These are phyloP conservation scores for Ophiosphaerella herpotricha DNA, from an alignment of 2,329 filamentous ascomycete species.

Conservation along the genomic window DNA sequence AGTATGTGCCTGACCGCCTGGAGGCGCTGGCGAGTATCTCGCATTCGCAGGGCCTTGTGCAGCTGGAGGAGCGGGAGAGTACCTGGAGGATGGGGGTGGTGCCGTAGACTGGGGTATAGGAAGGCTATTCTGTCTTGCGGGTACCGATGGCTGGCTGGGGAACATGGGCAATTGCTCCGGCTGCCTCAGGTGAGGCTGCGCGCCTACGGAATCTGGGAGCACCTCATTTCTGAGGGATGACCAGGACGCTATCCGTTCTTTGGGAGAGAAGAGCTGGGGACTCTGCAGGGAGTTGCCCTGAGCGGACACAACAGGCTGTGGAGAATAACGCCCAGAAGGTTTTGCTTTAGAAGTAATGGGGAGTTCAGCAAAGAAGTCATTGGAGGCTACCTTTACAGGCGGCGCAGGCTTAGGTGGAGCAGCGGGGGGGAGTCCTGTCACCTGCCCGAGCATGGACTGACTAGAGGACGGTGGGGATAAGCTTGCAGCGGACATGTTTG, in stretches of 20 bases:
- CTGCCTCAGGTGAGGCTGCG: constrained; percentile 43
- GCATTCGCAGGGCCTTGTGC: constrained; percentile 34
- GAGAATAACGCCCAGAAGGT: constrained; percentile 45
- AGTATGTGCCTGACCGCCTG: constrained; percentile 40
- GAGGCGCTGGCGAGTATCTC: constrained; percentile 51
- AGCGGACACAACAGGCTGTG: constrained; percentile 36
- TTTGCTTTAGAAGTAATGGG: constrained; percentile 50
- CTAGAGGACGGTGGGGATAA: constrained; percentile 49
- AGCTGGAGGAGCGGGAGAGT: constrained; percentile 37
- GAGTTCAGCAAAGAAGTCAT: constrained; percentile 56
- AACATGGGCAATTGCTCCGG: constrained; percentile 49
- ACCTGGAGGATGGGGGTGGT: constrained; percentile 26
- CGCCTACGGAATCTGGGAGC: constrained; percentile 31
- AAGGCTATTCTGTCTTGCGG: constrained; percentile 36
- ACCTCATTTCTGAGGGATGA: constrained; percentile 44
- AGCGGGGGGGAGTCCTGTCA: constrained; percentile 32
- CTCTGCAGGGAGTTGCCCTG: constrained; percentile 28
- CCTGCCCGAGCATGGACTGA: constrained; percentile 41
- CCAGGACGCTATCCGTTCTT: constrained; percentile 43
- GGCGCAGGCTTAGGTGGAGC: constrained; percentile 32
- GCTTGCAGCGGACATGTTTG: constrained; percentile 40
- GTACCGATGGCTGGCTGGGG: constrained; percentile 38
- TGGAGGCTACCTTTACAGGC: constrained; percentile 34
- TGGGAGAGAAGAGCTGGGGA: constrained; percentile 32
- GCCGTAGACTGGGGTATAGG: constrained; percentile 37